Base-by-base conservation (phyloP, 2,329 filamentous ascomycete genomes). In the Juglanconis sp. region DNA sequence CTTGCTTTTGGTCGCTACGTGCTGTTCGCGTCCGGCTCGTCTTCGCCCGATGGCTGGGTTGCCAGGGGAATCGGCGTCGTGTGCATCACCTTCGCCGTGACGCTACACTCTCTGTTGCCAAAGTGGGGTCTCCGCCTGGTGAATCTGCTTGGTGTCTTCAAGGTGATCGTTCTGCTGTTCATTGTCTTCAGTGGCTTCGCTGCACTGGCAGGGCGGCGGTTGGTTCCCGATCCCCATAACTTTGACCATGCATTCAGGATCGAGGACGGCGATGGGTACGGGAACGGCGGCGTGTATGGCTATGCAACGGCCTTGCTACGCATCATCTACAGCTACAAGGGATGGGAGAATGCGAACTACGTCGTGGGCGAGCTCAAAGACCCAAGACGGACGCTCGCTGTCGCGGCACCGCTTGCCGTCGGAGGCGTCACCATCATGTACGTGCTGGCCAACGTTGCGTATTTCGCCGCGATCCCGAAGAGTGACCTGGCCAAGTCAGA, bases 331-430 rank as follows among this genome's bases (percentile, higher is more conserved):
- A 83, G 80, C 13, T 87, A 86, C 73, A 84, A 83, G 65, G 85
- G 85, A 3, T 88, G 84, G 84, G 82, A 85, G 66, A 86, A 86
- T 59, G 83, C 83, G 35, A 86, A 86, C 70, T 86, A 87, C 62
- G 84, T 86, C 2, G 71, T 87, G 3, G 75, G 79, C 61, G 85
- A 88, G 66, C 73, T 87, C 38, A 82, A 79, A 64, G 77, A 81
- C 48, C 83, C 83, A 0, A 77, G 74, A 35, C 79, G 77, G 65
- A 86, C 84, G 0, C 75, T 86, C 5, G 68, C 77, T 1, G 73
- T 85, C 54, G 84, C 84, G 0, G 84, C 83, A 0, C 85, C 84
- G 0, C 68, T 87, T 0, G 85, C 84, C 2, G 76, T 87, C 3
- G 82, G 80, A 2, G 80, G 78, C 5, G 83, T 85, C 5, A 86